Percentiles rank a stretch among this genome's conserved stretches.
Conservation (phyloP, 2,329 filamentous ascomycete genomes). For the Knoxdaviesia proteae region DNA sequence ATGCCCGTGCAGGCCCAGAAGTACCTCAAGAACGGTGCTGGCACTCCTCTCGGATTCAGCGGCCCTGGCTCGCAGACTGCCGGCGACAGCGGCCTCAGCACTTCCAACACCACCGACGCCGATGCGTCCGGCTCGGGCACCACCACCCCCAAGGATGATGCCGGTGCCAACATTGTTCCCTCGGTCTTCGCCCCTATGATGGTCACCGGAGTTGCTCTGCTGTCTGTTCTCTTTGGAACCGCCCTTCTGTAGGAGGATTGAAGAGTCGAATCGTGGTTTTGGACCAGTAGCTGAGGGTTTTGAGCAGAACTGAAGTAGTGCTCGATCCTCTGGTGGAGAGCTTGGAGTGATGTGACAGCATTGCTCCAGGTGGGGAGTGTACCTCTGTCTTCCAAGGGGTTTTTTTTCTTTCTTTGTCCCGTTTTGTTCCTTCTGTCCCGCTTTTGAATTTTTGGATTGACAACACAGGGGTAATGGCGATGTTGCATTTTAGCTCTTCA, state of each 20-base stretch:
- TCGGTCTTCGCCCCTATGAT: conserved; percentile 13
- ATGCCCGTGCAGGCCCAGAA: conserved; percentile 28
- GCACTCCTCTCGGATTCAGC: conserved; percentile 28
- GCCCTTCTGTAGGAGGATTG: conserved; percentile 15
- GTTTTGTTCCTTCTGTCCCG: conserved; percentile 1
- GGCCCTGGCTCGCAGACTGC: conserved; percentile 33
- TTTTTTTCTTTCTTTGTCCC: conserved; percentile 1
- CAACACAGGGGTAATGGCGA: no score
- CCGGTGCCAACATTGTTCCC: conserved; percentile 9
- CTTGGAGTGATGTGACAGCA: no score
- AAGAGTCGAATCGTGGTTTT: not conserved
- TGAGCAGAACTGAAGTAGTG: no score
- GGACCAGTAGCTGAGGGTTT: no score
- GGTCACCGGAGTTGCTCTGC: conserved; percentile 13
- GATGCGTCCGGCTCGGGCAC: conserved; percentile 4
- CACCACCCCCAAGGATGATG: conserved; percentile 11
- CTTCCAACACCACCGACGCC: conserved; percentile 16
- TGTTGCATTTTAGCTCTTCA: no score
- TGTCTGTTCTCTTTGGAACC: conserved; percentile 18
- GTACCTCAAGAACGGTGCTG: conserved; percentile 32
- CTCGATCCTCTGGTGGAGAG: no score
- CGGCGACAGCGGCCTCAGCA: conserved; percentile 23
- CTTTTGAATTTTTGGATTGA: not conserved
- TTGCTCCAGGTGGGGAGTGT: no score
- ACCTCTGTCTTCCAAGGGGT: not conserved